Base-by-base conservation (phyloP, 495 filamentous ascomycete species). In the Hypoxylon fragiforme region DNA sequence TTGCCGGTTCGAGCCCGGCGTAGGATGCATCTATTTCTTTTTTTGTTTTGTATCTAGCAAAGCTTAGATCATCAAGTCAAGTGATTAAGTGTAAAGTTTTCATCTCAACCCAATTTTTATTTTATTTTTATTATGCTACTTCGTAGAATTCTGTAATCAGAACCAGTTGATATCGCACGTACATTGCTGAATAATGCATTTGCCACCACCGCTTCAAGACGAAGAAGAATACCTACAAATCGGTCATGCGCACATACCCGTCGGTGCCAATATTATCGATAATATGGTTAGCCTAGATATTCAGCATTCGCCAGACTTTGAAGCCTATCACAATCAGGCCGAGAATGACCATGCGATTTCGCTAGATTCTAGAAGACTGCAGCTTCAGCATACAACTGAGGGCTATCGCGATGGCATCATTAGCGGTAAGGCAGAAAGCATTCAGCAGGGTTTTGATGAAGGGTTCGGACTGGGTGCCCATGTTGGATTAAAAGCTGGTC, bases 381-480 rank as follows among this genome's bases (percentile, higher is more conserved):
- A 83, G 52, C 74, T 79, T 34, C 83, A 83, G 52, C 92, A 97
- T 69, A 78, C 81, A 26, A 96, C 85, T 6, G 83, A 87, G n/a
- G 92, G 94, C 41, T 97, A 97, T 72, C 85, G 92, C 50, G 89
- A 92, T 54, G 92, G 94, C 50, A 83, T 97, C 54, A 75, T 87
- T 2, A 62, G 66, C 2, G 86, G 85, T 14, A 97, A 96, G 68
- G 72, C 76, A 11, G 58, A 76, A 40, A 81, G 79, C 54, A 79
- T 95, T 9, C 92, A 97, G 65, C 68, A 70, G 13, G 92, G 94
- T 5, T 97, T 97, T 64, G 94, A 97, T 66, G 87, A 91, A 46
- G 92, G 91, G 0, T 97, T 88, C 53, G 68, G 77, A 1, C 75
- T 96, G 1, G 94, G 92, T 24, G 91, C 89, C 2, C 78, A 83